Base-by-base conservation (phyloP, 768 basidiomycete species). In the Stropharia rugosoannulata region DNA sequence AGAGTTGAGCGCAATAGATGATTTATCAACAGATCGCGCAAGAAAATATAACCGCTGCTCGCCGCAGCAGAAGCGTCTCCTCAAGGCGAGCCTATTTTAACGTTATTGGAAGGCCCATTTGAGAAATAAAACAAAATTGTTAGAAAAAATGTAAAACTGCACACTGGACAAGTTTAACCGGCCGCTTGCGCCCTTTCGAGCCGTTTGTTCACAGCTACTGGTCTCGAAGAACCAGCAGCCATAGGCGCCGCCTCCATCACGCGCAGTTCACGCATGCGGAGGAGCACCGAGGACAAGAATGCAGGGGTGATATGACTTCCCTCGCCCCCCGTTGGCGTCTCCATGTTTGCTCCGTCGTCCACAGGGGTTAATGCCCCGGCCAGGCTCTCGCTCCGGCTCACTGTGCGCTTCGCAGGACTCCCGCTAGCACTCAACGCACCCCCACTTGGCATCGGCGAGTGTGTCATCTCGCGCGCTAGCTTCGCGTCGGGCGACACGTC, bases 161-260 rank as follows among this genome's bases (percentile, higher is more conserved):
- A 22, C 22, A 22, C 22, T 4, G 19, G 27, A 27, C 11, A n/a
- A 18, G 29, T 32, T 56, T 60, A 84, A 1, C 84, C 83, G 7
- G 78, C 84, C 19, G 84, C 84, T 63, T 88, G 87, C 4, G 86
- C 78, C 67, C 88, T 76, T 67, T 89, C 89, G 62, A 91, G 66
- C 72, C 87, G 78, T 71, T 87, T 89, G 68, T 91, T 90, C 5
- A 89, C 77, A 1, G 78, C 81, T 22, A 80, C 70, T 16, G 82
- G 78, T 37, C 83, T 69, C 13, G 79, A 82, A 49, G 67, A 75
- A 38, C 46, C 40, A 19, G 54, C 29, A 6, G 78, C 64, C 6
- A 78, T 72, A 61, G 80, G 79, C 0, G 81, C 72, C 58, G 85
- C 58, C 67, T 90, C 87, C 47, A 77, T 74, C 65, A 87, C 56